phyloP scores from a whole-genome alignment of 208 protist genomes.

The Leptomonas pyrrhocoris region DNA sequence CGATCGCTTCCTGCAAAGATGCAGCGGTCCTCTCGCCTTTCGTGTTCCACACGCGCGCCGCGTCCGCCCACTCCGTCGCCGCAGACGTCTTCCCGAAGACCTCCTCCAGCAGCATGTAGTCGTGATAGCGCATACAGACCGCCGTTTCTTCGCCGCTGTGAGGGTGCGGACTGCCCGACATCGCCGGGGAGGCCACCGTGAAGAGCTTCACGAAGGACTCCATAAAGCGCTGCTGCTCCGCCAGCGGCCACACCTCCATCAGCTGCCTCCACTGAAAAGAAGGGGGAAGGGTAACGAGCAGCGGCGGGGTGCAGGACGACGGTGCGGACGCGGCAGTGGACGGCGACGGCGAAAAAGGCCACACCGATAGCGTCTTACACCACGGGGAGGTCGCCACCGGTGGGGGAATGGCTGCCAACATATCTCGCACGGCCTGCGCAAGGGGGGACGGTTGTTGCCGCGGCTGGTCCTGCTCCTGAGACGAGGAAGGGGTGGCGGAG shows the following conservation, averaged over 20 bases:
- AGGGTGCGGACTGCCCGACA: too few species aligned
- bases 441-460: not conserved
- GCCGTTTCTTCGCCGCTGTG: too few species aligned
- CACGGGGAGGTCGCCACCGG: not conserved
- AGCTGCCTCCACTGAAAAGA: slow-evolving; percentile 25
- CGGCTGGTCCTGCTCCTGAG: not conserved
- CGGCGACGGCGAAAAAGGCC: not conserved
- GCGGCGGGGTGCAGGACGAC: too few species aligned
- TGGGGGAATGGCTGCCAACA: not conserved
- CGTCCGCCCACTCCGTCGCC: not conserved
- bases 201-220: slow-evolving; percentile 1
- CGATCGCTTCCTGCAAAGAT: not conserved
- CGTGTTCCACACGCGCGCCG: not conserved
- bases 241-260: slow-evolving; percentile 11
- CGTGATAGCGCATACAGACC: slow-evolving; percentile 28
- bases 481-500: not conserved
- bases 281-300: slow-evolving; percentile 1
- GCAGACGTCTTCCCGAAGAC: not conserved
- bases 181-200: too few species aligned
- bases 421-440: not conserved
- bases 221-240: not conserved
- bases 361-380: not conserved
- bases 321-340: not conserved
- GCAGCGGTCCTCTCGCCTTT: not conserved
- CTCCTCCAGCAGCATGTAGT: slow-evolving; percentile 11